phyloP scores from a whole-genome alignment of 371 early-diverging fungal species.

The Mucor lusitanicus region DNA sequence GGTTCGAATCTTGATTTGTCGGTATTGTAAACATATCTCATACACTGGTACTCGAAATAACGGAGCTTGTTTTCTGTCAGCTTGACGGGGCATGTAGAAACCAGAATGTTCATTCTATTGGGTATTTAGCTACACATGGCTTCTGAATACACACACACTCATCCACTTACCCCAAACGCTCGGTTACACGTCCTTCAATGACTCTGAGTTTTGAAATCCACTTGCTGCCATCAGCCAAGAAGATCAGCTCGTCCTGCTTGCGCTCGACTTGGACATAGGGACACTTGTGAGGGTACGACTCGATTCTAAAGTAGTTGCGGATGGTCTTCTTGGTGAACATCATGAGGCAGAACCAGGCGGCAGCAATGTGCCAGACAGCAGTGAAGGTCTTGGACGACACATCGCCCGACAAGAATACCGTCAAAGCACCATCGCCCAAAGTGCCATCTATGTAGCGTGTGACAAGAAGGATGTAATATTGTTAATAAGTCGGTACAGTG shows the following conservation, averaged over 20 bases:
- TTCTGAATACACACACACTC: not conserved
- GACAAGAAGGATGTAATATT: slow-evolving; percentile 2
- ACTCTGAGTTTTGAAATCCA: slow-evolving; percentile 34
- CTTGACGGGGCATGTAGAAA: slow-evolving; percentile 45
- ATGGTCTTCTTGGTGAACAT: slow-evolving; percentile 41
- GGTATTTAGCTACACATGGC: not conserved
- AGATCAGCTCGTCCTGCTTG: slow-evolving; percentile 50
- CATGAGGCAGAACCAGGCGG: slow-evolving; percentile 61
- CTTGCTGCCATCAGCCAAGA: slow-evolving; percentile 51
- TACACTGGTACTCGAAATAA: slow-evolving; percentile 75
- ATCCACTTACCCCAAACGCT: slow-evolving; percentile 18
- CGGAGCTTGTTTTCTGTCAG: slow-evolving; percentile 47
- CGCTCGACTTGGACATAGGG: slow-evolving; percentile 66
- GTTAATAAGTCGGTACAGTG: slow-evolving; percentile 7
- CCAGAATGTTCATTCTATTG: slow-evolving; percentile 34
- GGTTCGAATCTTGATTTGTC: slow-evolving; percentile 52
- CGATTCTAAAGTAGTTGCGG: slow-evolving; percentile 65
- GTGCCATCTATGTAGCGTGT: slow-evolving; percentile 37
- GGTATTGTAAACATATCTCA: slow-evolving; percentile 66
- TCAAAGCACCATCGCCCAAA: slow-evolving; percentile 32
- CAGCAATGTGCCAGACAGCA: slow-evolving; percentile 67
- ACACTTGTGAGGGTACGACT: slow-evolving; percentile 47
- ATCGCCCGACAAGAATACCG: slow-evolving; percentile 55
- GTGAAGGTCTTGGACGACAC: slow-evolving; percentile 61
- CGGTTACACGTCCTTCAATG: slow-evolving; percentile 23